Base-by-base conservation (phyloP, 1,139 yeast genomes). In the Candida neerlandica region DNA sequence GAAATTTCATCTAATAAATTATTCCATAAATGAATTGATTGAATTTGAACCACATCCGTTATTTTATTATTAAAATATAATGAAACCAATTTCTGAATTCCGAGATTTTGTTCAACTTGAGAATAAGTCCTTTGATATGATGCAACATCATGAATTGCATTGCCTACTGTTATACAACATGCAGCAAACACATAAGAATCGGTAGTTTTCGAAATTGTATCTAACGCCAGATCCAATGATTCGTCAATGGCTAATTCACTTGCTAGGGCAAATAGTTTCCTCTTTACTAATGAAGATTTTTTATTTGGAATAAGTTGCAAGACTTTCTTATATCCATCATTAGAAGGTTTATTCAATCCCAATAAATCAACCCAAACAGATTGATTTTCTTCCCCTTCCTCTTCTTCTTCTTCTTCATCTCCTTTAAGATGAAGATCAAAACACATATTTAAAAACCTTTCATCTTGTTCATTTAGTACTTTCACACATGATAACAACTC, bases 11-110 rank as follows among this genome's bases (percentile, higher is more conserved):
- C 56, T 52, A 72, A 49, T 29, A 69, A 48, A 52, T 75, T 73
- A 41, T 61, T 68, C 49, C 75, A 58, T 51, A 71, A 55, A 56
- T 75, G 80, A 41, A 71, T 59, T 1, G 71, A 64, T 56, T 76
- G 81, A 43, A 63, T 63, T 52, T 73, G 78, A 3, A 76, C 62
- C 4, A 75, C 64, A 55, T 76, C 80, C 21, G 60, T 62, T 49
- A 71, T 64, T 2, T 51, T 56, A 37, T 55, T 49, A 19, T 55
- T 47, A 48, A 71, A 64, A 44, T 69, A 63, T 4, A 51, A 45
- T 5, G 45, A 38, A 23, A 69, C 51, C 27, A 73, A 67, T 1
- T 37, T 34, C 10, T 49, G 45, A 9, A 64, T 41, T 4, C 58
- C 48, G 4, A 68, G 53, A 7, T 52, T 7, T 1, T 14, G 30